A percentile compares a stretch with the other conserved stretches of the same genome.
phyloP scores from a whole-genome alignment of 805 yeast genomes.

The Spathaspora passalidarum region DNA sequence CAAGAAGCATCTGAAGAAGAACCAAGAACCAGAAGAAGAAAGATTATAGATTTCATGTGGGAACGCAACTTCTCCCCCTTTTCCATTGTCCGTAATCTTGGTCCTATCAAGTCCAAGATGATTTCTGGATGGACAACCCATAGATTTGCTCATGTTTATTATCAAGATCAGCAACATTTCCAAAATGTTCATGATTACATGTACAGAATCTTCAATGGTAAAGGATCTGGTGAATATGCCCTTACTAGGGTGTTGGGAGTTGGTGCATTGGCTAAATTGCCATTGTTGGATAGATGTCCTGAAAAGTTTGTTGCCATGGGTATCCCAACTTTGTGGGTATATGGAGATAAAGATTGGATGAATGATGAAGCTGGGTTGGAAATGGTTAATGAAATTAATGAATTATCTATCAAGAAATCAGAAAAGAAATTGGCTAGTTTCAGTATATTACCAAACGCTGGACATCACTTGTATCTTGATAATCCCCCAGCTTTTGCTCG shows the following conservation, averaged over 20 bases:
- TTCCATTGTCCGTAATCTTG: slow-evolving; percentile 44
- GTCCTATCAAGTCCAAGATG: slow-evolving; percentile 53
- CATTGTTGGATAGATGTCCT: slow-evolving; percentile 52
- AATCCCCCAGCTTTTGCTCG: slow-evolving; percentile 38
- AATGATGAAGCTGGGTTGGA: slow-evolving; percentile 55
- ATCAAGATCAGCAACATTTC: slow-evolving; percentile 27
- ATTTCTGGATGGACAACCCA: slow-evolving; percentile 53
- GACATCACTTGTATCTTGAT: slow-evolving; percentile 56
- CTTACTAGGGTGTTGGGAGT: slow-evolving; percentile 58
- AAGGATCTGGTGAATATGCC: slow-evolving; percentile 65
- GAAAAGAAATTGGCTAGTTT: slow-evolving; percentile 27
- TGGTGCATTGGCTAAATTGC: slow-evolving; percentile 56
- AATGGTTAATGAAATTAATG: slow-evolving; percentile 30
- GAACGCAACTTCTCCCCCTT: slow-evolving; percentile 54
- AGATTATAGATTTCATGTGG: slow-evolving; percentile 47
- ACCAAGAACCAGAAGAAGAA: slow-evolving; percentile 21
- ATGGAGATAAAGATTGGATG: slow-evolving; percentile 76
- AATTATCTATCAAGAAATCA: slow-evolving; percentile 27
- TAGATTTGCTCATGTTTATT: slow-evolving; percentile 41
- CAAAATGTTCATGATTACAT: slow-evolving; percentile 52
- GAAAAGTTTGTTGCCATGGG: slow-evolving; percentile 35
- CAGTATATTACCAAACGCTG: slow-evolving; percentile 40
- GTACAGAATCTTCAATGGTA: slow-evolving; percentile 49
- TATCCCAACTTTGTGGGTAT: slow-evolving; percentile 55
- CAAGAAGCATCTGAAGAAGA: slow-evolving; percentile 10